Evolutionary conservation across 257 asterid genomes (phyloP), one percentile per base, ranked within the genome.

Genomic region (Henckelia pumila): DNA sequence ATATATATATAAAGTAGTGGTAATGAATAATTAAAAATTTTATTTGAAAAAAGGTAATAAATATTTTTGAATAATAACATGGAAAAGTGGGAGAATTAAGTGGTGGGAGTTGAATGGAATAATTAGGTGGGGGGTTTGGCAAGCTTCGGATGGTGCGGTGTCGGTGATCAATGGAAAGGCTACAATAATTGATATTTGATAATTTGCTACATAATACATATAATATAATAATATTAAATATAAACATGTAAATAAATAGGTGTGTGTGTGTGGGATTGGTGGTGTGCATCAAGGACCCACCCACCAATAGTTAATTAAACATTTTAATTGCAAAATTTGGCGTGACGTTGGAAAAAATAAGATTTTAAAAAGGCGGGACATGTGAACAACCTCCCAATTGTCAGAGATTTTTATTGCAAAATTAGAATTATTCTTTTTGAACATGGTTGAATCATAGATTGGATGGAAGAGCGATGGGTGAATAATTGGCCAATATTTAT

Each of bases 81-180:
- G n/a, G n/a, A n/a, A n/a, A n/a, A n/a, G n/a, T n/a, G n/a, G n/a
- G n/a, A n/a, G n/a, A n/a, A n/a, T n/a, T n/a, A n/a, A n/a, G n/a
- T n/a, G 26, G 26, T 25, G 26, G 28, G 22, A 40, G 29, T 58
- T 50, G 9, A 72, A 63, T 16, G 55, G 7, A 66, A 67, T 29
- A 30, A 59, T 44, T 56, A 9, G 74, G 71, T 32, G 52, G 62
- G 60, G 8, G 20, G 14, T 59, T 29, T n/a, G n/a, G 53, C 23
- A 56, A 68, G 14, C 35, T 13, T 60, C 5, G 59, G 40, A 13
- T 28, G 73, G 61, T 26, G 50, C 14, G 11, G 63, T n/a, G 78
- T 77, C 78, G 81, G 78, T 73, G 78, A 75, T 58, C 64, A 68
- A 50, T 32, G 52, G 6, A 35, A 67, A 20, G 16, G 11, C 4